Evolutionary conservation across 345 rosid species (phyloP).

Genomic region (Sonneratia caseolaris): DNA sequence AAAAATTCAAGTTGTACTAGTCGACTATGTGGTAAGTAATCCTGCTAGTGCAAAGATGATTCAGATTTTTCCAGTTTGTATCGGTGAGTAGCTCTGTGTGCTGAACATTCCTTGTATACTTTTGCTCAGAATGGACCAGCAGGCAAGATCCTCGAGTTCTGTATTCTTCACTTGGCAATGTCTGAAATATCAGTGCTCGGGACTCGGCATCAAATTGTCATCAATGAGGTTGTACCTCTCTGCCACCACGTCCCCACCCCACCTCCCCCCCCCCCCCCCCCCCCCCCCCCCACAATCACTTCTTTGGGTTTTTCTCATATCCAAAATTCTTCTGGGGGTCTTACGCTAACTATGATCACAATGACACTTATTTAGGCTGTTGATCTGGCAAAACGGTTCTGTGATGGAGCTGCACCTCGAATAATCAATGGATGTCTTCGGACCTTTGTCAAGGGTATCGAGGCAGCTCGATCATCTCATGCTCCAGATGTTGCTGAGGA

Average conservation of each 20-base stretch:
- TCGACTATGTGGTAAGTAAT: no score
- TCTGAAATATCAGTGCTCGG: constrained; percentile 78
- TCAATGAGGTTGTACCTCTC: constrained; percentile 58
- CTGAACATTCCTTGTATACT: not conserved
- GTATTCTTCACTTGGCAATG: constrained; percentile 91
- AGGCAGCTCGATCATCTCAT: constrained; percentile 18
- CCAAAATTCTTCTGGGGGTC: not conserved
- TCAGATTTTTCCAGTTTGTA: not conserved
- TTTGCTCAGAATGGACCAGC: constrained; percentile 65
- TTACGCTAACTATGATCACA: not conserved
- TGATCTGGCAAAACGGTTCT: constrained; percentile 93
- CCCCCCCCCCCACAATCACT: not conserved
- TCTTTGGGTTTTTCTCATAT: not conserved
- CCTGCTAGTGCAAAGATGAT: no score
- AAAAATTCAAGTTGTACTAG: no score
- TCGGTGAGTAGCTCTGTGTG: not conserved
- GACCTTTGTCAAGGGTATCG: constrained; percentile 54
- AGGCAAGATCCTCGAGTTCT: constrained; percentile 76
- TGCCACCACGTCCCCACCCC: no score
- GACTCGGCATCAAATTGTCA: constrained; percentile 85
- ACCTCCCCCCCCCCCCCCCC: not conserved
- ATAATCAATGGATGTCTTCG: constrained; percentile 90
- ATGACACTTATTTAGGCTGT: constrained; percentile 50
- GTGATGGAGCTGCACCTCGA: constrained; percentile 92
- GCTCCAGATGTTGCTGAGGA: constrained; percentile 24